Evolutionary conservation across 2,329 filamentous ascomycete species (phyloP), one percentile per base, ranked within the genome.

Genomic region (Pseudogymnoascus sp.): DNA sequence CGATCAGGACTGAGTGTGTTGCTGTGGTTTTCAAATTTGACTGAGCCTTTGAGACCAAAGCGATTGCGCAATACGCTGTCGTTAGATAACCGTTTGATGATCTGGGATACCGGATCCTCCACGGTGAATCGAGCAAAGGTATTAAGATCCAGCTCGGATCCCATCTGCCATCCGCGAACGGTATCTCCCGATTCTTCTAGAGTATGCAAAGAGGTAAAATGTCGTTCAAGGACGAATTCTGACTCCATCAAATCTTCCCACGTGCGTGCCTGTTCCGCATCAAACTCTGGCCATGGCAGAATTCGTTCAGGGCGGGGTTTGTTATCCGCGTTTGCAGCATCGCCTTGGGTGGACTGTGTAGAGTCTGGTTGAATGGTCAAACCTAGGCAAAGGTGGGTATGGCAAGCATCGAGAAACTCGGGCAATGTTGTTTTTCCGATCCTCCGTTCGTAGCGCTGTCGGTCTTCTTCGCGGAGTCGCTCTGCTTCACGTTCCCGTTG

Each of bases 331-430:
- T 59, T 59, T 10, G 50, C 50, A 4, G 50, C 50, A 31, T 59
- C 50, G 26, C 50, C 50, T 33, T 59, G 50, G 5, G 50, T 59
- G 5, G 50, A 33, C 50, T 59, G 40, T 44, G 47, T 56, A 1
- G 11, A n/a, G 3, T 56, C 47, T 56, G 47, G 47, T 33, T 56
- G 47, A 14, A 56, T 56, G 4, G 47, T 56, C 21, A 56, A 2
- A 29, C 47, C 47, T n/a, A 56, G 38, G 47, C 24, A 56, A 56
- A 56, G 47, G 47, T 71, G 47, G 1, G 10, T 29, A 29, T 53
- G 35, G 13, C 35, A 37, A 5, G 35, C 35, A 37, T 37, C 13
- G 35, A 37, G 35, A 4, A 14, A 37, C 21, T 53, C 47, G 19
- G 44, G 47, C 47, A 53, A 4, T 10, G 47, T 53, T 3, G 47